Conservation (phyloP, 495 filamentous ascomycete genomes). For the Xylaria grammica region DNA sequence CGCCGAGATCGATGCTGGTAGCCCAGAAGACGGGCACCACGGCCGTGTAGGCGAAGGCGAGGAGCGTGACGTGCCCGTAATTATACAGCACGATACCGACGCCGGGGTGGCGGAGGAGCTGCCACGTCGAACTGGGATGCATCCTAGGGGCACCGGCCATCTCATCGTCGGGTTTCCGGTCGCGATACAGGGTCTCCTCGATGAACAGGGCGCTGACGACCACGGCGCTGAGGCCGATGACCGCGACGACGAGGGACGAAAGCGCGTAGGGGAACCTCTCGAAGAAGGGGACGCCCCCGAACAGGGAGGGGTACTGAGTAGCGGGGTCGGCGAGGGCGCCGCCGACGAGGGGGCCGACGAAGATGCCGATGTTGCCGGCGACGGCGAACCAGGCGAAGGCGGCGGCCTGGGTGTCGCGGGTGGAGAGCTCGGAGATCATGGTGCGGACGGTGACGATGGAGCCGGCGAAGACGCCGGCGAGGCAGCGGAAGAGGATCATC, state of each 20-base stretch:
- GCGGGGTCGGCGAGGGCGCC: conserved; percentile 67
- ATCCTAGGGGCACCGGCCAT: too few relatives aligned
- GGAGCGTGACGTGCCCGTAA: conserved; percentile 64
- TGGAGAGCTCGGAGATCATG: conserved; percentile 74
- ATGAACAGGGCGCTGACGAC: conserved; percentile 54
- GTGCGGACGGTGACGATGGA: conserved; percentile 71
- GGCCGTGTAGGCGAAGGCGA: conserved; percentile 69
- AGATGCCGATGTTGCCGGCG: conserved; percentile 69
- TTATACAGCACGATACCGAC: conserved; percentile 65
- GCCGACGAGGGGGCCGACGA: conserved; percentile 68
- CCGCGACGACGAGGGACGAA: conserved; percentile 58
- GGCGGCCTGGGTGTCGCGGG: conserved; percentile 65
- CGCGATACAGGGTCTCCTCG: conserved; percentile 57
- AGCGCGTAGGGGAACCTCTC: conserved; percentile 68
- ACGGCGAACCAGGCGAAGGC: conserved; percentile 78
- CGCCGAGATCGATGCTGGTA: conserved; percentile 59
- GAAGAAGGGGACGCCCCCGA: conserved; percentile 61
- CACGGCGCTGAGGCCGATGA: conserved; percentile 55
- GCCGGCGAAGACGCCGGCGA: conserved; percentile 71
- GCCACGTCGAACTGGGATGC: conserved; percentile 49
- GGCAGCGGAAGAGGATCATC: conserved; percentile 69
- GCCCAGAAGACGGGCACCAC: conserved; percentile 68
- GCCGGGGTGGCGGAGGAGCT: conserved; percentile 64
- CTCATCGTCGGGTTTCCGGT: conserved; percentile 28
- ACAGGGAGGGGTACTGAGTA: conserved; percentile 58